Evolutionary conservation across 768 basidiomycete species (phyloP).

Genomic region (Boletus edulis): DNA sequence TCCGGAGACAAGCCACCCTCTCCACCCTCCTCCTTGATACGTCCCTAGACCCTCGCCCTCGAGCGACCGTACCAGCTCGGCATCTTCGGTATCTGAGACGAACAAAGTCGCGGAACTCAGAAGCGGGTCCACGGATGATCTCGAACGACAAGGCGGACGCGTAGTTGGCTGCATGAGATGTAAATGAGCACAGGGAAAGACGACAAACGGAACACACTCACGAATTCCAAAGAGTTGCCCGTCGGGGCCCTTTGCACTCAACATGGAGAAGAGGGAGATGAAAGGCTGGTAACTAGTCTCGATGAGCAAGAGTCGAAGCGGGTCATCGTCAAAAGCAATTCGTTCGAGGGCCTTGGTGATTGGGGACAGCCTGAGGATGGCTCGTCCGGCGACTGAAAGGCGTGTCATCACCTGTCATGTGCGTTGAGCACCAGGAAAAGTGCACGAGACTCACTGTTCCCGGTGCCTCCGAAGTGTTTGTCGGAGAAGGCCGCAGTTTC

Average conservation of each 20-base stretch:
- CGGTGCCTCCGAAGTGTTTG: constrained; percentile 57
- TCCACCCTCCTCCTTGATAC: constrained; percentile 57
- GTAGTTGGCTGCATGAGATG: constrained; percentile 54
- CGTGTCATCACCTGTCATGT: too few species aligned
- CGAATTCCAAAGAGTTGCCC: constrained; percentile 62
- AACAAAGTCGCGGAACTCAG: constrained; percentile 75
- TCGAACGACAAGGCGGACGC: constrained; percentile 73
- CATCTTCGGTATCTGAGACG: constrained; percentile 65
- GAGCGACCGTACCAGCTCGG: constrained; percentile 56
- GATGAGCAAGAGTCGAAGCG: constrained; percentile 72
- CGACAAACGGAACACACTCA: constrained; percentile 36
- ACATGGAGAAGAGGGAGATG: constrained; percentile 79
- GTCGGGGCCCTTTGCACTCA: constrained; percentile 50
- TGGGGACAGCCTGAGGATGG: constrained; percentile 67
- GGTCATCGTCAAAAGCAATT: constrained; percentile 74
- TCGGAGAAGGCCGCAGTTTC: constrained; percentile 74
- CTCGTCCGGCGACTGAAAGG: constrained; percentile 71
- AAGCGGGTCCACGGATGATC: constrained; percentile 72
- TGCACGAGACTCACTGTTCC: constrained; percentile 57
- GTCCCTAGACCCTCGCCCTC: constrained; percentile 37
- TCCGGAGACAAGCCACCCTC: constrained; percentile 51
- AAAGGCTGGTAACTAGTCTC: constrained; percentile 86
- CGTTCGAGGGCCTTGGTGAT: constrained; percentile 70
- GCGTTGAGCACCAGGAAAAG: background rate
- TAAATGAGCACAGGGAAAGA: background rate